phyloP scores from a whole-genome alignment of 805 yeast species.

The Osmozyma mogii region DNA sequence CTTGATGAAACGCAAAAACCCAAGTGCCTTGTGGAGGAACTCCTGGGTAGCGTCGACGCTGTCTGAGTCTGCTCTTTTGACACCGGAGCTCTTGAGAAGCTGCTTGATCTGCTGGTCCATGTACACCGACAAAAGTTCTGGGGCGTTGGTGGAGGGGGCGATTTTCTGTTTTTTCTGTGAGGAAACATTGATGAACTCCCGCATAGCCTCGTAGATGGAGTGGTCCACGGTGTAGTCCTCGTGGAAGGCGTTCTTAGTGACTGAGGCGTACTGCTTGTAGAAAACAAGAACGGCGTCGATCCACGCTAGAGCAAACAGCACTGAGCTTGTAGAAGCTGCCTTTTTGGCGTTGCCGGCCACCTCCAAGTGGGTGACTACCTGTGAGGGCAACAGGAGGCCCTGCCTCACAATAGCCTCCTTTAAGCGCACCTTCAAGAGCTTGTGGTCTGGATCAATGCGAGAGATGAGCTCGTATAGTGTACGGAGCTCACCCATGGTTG shows the following conservation, averaged over 20 bases:
- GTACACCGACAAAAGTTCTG: conserved; percentile 32
- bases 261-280: conserved; percentile 41
- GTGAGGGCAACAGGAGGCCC: conserved; percentile 33
- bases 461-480: conserved; percentile 43
- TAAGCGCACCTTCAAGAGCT: conserved; percentile 41
- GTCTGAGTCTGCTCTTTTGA: conserved; percentile 3
- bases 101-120: conserved; percentile 36
- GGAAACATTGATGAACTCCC: conserved; percentile 48
- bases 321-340: conserved; percentile 17
- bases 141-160: conserved; percentile 20
- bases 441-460: conserved; percentile 47
- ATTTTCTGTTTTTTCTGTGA: conserved; percentile 39
- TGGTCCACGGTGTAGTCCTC: conserved; percentile 43
- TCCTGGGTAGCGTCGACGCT: conserved; percentile 21
- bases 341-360: conserved; percentile 7
- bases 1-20: conserved; percentile 57
- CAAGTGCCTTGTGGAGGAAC: conserved; percentile 46
- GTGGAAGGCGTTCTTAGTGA: conserved; percentile 43
- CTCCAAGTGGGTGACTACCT: conserved; percentile 7
- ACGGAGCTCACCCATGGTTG: conserved; percentile 29
- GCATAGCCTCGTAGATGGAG: conserved; percentile 52
- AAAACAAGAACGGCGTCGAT: conserved; percentile 47
- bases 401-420: conserved; percentile 37
- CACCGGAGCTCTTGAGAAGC: conserved; percentile 13
- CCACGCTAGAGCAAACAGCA: conserved; percentile 62